Evolutionary conservation across 306 rosid species (phyloP), one percentile per base, ranked within the genome.

Genomic region (Fragaria vesca): DNA sequence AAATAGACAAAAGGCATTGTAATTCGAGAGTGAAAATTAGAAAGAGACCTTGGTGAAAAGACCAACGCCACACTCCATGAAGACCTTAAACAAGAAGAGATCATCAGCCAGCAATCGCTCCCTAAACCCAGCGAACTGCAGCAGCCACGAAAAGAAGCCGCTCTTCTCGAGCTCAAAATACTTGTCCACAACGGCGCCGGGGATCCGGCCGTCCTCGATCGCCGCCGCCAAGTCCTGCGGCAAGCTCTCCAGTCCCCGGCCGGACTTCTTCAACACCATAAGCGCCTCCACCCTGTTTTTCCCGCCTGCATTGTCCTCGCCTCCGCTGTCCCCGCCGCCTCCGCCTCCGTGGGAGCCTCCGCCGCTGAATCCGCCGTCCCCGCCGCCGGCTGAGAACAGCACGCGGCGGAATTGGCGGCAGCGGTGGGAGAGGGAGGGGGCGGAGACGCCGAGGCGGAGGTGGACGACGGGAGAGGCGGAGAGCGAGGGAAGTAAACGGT

Each of bases 71-170:
- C 98, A 95, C 70, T 95, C 98, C 81, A 95, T 85, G n/a, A 3
- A 85, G 16, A 95, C 77, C 82, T 95, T 95, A 2, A 93, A 94
- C 28, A 95, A 84, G 82, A 95, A 95, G 51, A 95, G 89, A 85
- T 95, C 99, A 77, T 95, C 99, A 0, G 99, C 99, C 71, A 95
- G 80, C 45, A 95, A 88, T 6, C 99, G 88, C 88, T 95, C 99
- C 78, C 79, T 91, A 72, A 95, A 95, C 0, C 93, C 97, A 5
- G 88, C 82, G 28, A 91, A 93, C 89, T 91, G 93, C 81, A 95
- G 83, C 84, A 95, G 52, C 99, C 99, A 93, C 26, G 91, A 69
- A n/a, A 88, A n/a, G 2, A 91, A 13, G 10, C 85, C 74, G 6
- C 89, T 87, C 76, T 89, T 91, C 80, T 93, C 96, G 0, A 95